Evolutionary conservation across 2,329 filamentous ascomycete species (phyloP), one percentile per base, ranked within the genome.

Genomic region (Stachybotrys elegans): DNA sequence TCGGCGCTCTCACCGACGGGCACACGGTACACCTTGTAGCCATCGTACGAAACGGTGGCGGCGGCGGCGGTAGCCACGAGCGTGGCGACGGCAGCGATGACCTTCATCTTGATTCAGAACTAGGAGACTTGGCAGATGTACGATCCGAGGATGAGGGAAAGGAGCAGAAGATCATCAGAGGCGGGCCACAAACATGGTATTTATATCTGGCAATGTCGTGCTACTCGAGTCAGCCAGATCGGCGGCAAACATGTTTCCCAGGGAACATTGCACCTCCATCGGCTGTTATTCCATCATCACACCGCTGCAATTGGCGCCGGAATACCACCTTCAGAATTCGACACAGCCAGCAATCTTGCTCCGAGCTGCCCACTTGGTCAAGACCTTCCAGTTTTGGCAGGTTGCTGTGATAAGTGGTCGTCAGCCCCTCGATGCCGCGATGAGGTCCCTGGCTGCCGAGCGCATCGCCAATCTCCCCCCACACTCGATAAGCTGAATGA

Each of bases 11-110:
- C 48, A 16, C 59, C 57, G 27, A 67, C 62, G 7, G 63, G 55
- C n/a, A 73, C 54, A 17, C 69, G 67, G 42, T 68, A 64, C n/a
- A 70, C 69, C 48, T 71, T 69, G 58, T 67, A 69, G 4, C 70
- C 69, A 43, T 67, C 57, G 45, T 73, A 75, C 0, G 63, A 64
- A 5, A 67, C 56, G 9, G 32, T 43, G n/a, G 43, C 48, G 16
- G 50, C 44, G 20, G 48, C 40, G 25, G 46, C 51, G 22, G 46
- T 44, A 22, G 51, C 49, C 35, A 52, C 19, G 13, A 55, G 42
- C n/a, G 42, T 41, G 12, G 50, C 43, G 14, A 54, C 31, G 7
- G 49, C 19, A 22, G 46, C n/a, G 17, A 49, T 12, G 6, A 42
- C 40, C 43, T 51, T 56, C 55, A 56, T 56, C 27, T 14, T 35